A percentile compares a stretch with the other conserved stretches of the same genome.
Evolutionary conservation across 2,329 filamentous ascomycete species (phyloP).

Genomic region (Dactylellina haptotyla): DNA sequence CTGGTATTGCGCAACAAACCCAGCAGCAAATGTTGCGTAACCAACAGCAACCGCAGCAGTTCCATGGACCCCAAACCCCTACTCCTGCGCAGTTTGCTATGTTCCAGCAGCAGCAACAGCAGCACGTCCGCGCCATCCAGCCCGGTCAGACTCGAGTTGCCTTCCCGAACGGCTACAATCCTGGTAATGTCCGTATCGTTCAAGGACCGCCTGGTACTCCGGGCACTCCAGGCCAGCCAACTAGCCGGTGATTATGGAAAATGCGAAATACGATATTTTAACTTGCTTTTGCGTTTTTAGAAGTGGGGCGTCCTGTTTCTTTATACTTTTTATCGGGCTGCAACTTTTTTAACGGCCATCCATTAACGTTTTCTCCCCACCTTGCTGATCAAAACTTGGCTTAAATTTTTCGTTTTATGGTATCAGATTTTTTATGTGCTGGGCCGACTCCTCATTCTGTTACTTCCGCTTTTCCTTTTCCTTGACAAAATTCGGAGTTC

Average conservation of each 20-base stretch:
- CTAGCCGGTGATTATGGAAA: neutral
- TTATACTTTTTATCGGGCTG: neutral
- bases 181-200: slow-evolving; percentile 26
- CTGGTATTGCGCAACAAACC: slow-evolving; percentile 41
- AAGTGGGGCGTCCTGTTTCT: slow-evolving; percentile 1
- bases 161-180: slow-evolving; percentile 27
- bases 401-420: no score
- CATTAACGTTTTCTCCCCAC: no score
- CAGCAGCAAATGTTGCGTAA: slow-evolving; percentile 41
- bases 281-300: neutral
- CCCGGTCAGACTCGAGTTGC: slow-evolving; percentile 10
- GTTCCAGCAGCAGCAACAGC: slow-evolving; percentile 23
- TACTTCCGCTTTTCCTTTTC: no score
- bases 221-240: neutral
- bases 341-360: no score
- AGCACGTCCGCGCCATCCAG: slow-evolving; percentile 30
- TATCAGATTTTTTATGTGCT: no score
- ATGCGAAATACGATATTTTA: no score
- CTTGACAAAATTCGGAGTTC: no score
- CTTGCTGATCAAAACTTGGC: no score
- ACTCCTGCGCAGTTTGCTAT: slow-evolving; percentile 29
- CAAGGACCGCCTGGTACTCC: slow-evolving; percentile 21
- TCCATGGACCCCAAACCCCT: slow-evolving; percentile 24
- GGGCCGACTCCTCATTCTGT: neutral
- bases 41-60: slow-evolving; percentile 44